phyloP scores from a whole-genome alignment of 2,329 filamentous ascomycete species.

The Cryphonectria parasitica region DNA sequence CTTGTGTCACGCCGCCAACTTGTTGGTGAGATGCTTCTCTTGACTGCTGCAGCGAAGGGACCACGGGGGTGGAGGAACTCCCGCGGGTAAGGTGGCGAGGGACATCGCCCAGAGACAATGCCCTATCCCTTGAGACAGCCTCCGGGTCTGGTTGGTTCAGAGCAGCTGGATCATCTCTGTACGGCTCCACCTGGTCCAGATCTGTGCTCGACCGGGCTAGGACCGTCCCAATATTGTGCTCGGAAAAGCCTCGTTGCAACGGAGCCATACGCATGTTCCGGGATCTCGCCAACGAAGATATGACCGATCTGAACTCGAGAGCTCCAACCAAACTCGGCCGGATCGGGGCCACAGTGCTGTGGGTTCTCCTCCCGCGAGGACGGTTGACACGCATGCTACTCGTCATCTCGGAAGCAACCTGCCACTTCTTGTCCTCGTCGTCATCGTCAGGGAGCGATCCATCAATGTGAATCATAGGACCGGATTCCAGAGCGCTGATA shows the following conservation, averaged over 20 bases:
- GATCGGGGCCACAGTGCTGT: conserved; percentile 80
- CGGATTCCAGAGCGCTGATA: conserved; percentile 30
- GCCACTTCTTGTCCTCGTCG: conserved; percentile 60
- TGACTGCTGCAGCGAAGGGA: not conserved
- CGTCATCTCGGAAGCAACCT: conserved; percentile 79
- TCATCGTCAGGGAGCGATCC: conserved; percentile 38
- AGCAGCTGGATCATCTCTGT: conserved; percentile 24
- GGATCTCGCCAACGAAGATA: conserved; percentile 84
- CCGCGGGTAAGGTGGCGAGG: conserved; percentile 39
- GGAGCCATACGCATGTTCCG: conserved; percentile 74
- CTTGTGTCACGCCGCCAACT: conserved; percentile 1
- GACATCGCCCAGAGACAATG: conserved; percentile 52
- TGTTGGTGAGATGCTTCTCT: conserved; percentile 1
- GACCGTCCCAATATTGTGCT: conserved; percentile 49
- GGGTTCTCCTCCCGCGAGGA: conserved; percentile 65
- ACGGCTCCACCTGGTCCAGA: conserved; percentile 8
- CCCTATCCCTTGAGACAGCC: conserved; percentile 42
- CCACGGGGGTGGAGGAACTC: not conserved
- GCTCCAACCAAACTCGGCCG: conserved; percentile 91
- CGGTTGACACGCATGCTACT: conserved; percentile 91
- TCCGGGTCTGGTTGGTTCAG: conserved; percentile 17
- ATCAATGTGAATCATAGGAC: conserved; percentile 51
- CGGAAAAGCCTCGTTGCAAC: conserved; percentile 72
- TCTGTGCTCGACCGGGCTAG: conserved; percentile 23
- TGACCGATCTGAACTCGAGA: conserved; percentile 87